Percentiles rank a stretch among this genome's conserved stretches.
These are phyloP conservation scores for Knufia petricola DNA, from an alignment of 2,329 filamentous ascomycete genomes.

Conservation along the genomic window DNA sequence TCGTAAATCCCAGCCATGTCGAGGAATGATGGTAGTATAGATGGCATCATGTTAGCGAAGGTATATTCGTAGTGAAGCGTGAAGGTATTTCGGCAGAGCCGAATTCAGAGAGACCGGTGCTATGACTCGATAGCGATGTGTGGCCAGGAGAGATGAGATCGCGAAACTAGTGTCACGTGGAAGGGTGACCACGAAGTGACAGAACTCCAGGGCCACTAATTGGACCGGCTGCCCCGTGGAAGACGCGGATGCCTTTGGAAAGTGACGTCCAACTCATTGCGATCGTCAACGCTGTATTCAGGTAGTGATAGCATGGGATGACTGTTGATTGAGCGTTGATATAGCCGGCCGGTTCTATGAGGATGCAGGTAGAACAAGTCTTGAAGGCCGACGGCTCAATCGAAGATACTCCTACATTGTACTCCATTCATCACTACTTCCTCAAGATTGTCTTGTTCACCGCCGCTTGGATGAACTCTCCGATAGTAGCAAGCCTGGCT, in stretches of 20 bases:
- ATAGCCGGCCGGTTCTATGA: too few species aligned
- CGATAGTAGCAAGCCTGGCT: too few species aligned
- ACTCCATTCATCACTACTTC: too few species aligned
- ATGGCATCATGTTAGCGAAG: slow-evolving; percentile 43
- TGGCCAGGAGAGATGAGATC: slow-evolving; percentile 37
- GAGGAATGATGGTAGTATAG: slow-evolving; percentile 41
- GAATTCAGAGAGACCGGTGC: slow-evolving; percentile 51
- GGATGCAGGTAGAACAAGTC: too few species aligned
- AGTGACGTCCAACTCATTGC: slow-evolving; percentile 10
- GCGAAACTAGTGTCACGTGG: slow-evolving; percentile 38
- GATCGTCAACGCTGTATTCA: background rate
- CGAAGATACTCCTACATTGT: too few species aligned
- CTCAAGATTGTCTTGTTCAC: too few species aligned
- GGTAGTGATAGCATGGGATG: background rate
- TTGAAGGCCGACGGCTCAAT: too few species aligned
- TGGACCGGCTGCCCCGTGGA: slow-evolving; percentile 32
- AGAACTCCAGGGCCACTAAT: slow-evolving; percentile 31
- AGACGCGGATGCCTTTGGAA: slow-evolving; percentile 25
- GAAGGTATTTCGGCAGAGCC: slow-evolving; percentile 45
- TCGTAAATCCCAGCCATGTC: slow-evolving; percentile 36
- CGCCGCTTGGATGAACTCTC: too few species aligned
- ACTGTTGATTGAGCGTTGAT: background rate
- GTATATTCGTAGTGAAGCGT: slow-evolving; percentile 41
- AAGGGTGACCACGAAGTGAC: slow-evolving; percentile 40
- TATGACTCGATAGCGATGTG: slow-evolving; percentile 35